Base-by-base conservation (phyloP, 768 basidiomycete genomes). In the Hericium erinaceus region DNA sequence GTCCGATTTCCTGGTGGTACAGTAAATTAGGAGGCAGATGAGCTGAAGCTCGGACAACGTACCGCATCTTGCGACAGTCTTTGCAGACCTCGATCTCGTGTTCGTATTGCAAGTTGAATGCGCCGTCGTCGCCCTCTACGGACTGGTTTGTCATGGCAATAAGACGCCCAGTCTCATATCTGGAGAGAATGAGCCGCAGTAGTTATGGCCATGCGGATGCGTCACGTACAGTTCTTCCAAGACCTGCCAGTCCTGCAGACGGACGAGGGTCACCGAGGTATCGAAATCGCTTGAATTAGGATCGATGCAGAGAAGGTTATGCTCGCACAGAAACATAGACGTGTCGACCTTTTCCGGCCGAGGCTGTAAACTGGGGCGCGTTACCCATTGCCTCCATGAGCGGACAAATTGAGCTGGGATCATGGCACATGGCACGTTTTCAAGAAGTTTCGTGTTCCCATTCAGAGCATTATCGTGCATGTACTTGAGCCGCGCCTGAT, bases 351-450 rank as follows among this genome's bases (percentile, higher is more conserved):
- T 57, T n/a, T 77, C 76, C 0, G 91, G 90, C 33, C 89, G 80
- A 33, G 72, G 60, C 52, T 72, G 65, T 58, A 80, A 79, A 7
- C 74, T 69, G 33, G 86, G 86, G 54, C 77, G 77, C 55, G 72
- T 72, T 7, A 84, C 65, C 92, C 92, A 93, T 57, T 77, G 75
- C 56, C 75, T 75, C 92, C 92, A 94, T 40, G 72, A 64, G 24
- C 77, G 81, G 52, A 85, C 69, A 65, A 92, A 94, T 2, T 73
- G 73, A 33, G 78, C 71, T 8, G 85, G 78, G 41, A 89, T 69
- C 41, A 89, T 71, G 11, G 83, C 83, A 62, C 78, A 84, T 9
- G 77, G 72, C 39, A 76, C 72, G 50, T 78, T 73, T 48, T 80
- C 77, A 13, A 79, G 72, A 18, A 77, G 67, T n/a, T 69, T 64